Percentiles rank a stretch among this genome's conserved stretches.
Conservation (phyloP, 164 flowering plant genomes). For the Piper longum region DNA sequence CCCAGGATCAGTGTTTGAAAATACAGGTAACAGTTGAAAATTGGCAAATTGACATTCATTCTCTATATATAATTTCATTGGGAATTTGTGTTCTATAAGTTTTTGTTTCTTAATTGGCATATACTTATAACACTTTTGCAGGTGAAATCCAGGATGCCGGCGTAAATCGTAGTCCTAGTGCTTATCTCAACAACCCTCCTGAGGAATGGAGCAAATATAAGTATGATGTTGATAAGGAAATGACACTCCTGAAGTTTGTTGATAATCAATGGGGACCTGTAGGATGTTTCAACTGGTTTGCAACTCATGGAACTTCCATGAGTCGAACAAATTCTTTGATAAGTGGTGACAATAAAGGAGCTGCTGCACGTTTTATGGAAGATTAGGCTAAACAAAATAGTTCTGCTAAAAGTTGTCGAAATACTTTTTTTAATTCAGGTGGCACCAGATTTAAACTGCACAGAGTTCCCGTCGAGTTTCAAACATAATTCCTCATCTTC, state of each 20-base stretch:
- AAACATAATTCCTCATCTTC: slow-evolving; percentile 34
- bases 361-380: slow-evolving; percentile 98
- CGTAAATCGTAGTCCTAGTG: slow-evolving; percentile 93
- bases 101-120: neutral
- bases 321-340: slow-evolving; percentile 89
- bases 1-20: slow-evolving; percentile 83
- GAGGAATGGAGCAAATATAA: slow-evolving; percentile 69
- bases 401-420: slow-evolving; percentile 12
- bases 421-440: slow-evolving; percentile 9
- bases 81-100: neutral
- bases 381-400: slow-evolving; percentile 75
- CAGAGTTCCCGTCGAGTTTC: slow-evolving; percentile 65
- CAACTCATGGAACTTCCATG: slow-evolving; percentile 99
- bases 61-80: neutral
- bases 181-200: slow-evolving; percentile 81
- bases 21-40: slow-evolving; percentile 45
- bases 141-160: slow-evolving; percentile 90
- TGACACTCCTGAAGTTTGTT: slow-evolving; percentile 93
- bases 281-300: slow-evolving; percentile 98
- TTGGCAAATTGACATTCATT: neutral
- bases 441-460: slow-evolving; percentile 4
- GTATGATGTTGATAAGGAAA: slow-evolving; percentile 90
- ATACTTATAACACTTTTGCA: slow-evolving; percentile 16
- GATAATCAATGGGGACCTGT: slow-evolving; percentile 95
- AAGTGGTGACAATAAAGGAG: slow-evolving; percentile 98